Conservation (phyloP, 495 filamentous ascomycete genomes). For the Xylaria flabelliformis region DNA sequence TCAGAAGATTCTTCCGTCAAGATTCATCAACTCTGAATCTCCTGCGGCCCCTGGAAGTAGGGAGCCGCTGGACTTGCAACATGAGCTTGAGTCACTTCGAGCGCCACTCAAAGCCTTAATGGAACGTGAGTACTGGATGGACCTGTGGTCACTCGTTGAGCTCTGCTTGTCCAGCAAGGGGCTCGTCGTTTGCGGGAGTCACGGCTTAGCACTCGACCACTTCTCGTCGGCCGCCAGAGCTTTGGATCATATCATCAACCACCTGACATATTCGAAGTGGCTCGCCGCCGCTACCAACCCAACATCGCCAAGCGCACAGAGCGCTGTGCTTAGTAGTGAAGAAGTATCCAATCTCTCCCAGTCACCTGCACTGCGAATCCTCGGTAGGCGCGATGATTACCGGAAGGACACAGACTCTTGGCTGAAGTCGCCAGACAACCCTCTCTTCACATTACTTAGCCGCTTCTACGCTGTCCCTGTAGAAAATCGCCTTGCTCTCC, state of each 20-base stretch:
- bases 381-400: constrained; percentile 19
- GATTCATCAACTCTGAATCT: constrained; percentile 1
- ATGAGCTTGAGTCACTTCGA: constrained; percentile 26
- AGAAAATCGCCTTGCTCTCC: constrained; percentile 16
- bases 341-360: constrained; percentile 29
- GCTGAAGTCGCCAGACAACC: constrained; percentile 21
- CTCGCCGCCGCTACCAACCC: constrained; percentile 20
- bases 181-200: constrained; percentile 25
- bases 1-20: constrained; percentile 25
- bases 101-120: constrained; percentile 26
- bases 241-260: constrained; percentile 30
- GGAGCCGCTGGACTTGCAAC: constrained; percentile 24
- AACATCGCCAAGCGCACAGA: neutral
- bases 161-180: constrained; percentile 20
- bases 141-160: constrained; percentile 26
- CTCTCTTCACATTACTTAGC: constrained; percentile 22
- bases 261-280: constrained; percentile 28
- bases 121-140: constrained; percentile 28
- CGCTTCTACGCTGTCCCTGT: constrained; percentile 14
- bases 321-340: constrained; percentile 7
- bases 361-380: constrained; percentile 23
- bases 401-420: constrained; percentile 21
- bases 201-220: constrained; percentile 22
- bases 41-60: neutral
- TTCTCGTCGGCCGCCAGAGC: constrained; percentile 27